Evolutionary conservation across 2,329 filamentous ascomycete species (phyloP), one percentile per base, ranked within the genome.

Genomic region (Dactylellina drechsleri): DNA sequence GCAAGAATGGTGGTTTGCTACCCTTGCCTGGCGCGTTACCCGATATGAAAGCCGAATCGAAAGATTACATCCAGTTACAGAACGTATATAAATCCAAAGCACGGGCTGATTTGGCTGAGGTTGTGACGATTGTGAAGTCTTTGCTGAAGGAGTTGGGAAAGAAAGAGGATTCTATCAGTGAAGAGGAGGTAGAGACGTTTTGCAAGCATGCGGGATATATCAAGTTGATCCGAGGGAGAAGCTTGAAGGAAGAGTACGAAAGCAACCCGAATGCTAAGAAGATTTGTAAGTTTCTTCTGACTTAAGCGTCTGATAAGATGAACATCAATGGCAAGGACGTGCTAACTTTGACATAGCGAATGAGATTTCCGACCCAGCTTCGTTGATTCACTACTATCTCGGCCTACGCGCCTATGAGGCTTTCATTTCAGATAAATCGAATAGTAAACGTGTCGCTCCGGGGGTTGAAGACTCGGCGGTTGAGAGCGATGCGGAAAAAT

Each of bases 21-120:
- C 95, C 95, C 15, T 85, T 99, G 0, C 90, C 93, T 0, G 96
- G 95, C 12, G 89, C 90, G 2, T 85, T 99, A 1, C 95, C 96
- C 1, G 95, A 99, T 81, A 99, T 99, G 95, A 99, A 99, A 84
- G 93, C 95, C 1, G 88, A 94, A 80, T 97, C 93, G 2, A 88
- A 86, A 66, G 91, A 96, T 76, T 99, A 99, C 83, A 90, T 99
- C 78, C 86, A 89, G 79, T 86, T 99, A 12, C 95, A 98, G 81
- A 94, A 91, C 79, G 88, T 98, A 73, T 99, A 98, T 87, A 97
- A 96, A 83, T 83, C 85, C 20, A 96, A 97, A 18, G 31, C 52
- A 13, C 57, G 77, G 47, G 45, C 65, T 79, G 95, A 99, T 79
- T 84, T 90, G 13, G 86, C 87, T 31, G 91, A 96, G 81, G 91